phyloP scores from a whole-genome alignment of 306 rosid genomes.

The Alnus glutinosa region DNA sequence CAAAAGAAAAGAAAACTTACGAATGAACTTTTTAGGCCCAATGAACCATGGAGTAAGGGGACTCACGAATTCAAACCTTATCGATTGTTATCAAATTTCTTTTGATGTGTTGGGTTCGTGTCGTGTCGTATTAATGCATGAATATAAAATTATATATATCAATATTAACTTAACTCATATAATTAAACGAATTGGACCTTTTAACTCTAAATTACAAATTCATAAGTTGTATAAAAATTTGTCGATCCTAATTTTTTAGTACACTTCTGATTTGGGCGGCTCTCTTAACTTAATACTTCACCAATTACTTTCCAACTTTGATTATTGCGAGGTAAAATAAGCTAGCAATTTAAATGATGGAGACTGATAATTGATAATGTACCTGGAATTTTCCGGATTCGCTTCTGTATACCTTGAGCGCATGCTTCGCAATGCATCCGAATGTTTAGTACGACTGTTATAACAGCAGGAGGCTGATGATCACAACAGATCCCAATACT shows the following conservation, averaged over 20 bases:
- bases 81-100: too few species aligned
- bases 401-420: slow-evolving; percentile 73
- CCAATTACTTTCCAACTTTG: background rate
- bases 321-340: background rate
- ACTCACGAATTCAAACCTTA: too few species aligned
- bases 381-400: slow-evolving; percentile 86
- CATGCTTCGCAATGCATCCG: slow-evolving; percentile 96
- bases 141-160: too few species aligned
- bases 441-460: slow-evolving; percentile 62
- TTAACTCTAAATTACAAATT: too few species aligned
- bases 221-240: too few species aligned
- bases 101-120: too few species aligned
- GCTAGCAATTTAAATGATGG: background rate
- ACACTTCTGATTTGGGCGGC: background rate
- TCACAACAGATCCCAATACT: slow-evolving; percentile 14
- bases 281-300: background rate
- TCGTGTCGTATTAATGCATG: too few species aligned
- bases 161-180: too few species aligned
- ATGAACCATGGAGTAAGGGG: background rate
- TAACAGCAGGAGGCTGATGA: slow-evolving; percentile 64
- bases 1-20: background rate
- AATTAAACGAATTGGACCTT: too few species aligned
- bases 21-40: background rate
- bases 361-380: background rate
- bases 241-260: background rate